Base-by-base conservation (phyloP, 305 asterid genomes). In the Fraxinus greggii region DNA sequence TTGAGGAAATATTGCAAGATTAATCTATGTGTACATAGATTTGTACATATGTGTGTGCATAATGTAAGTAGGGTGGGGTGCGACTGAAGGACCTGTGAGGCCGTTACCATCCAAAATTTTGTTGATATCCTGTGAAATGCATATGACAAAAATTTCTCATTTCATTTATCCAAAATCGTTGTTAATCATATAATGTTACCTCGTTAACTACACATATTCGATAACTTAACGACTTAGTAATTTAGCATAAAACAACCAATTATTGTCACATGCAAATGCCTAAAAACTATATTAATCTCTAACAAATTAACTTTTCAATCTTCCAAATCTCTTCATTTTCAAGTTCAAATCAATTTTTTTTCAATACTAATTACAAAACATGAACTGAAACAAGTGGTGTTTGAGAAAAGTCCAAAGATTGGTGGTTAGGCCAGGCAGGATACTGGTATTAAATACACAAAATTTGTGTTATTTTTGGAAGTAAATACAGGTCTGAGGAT, bases 401-500 rank as follows among this genome's bases (percentile, higher is more conserved):
- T 0, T 0, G 29, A 19, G 32, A 63, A 63, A 63, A 63, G 54
- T 78, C 74, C 65, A 59, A 77, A 29, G 65, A 54, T 54, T 54
- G 26, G 24, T 26, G 2, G 10, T 35, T 15, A 48, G 13, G 36
- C 19, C 72, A 77, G 61, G 33, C 35, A 74, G 56, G 19, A 75
- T 12, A 36, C 5, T 74, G 26, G 13, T n/a, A 17, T 19, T 32
- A 36, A 33, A 5, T 75, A 13, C 19, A 21, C 61, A 75, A 40
- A 19, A 36, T 1, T 26, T 4, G n/a, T 75, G 35, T 38, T 21
- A 33, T 23, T 35, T 75, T 36, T 40, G 35, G 51, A 75, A 48
- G 80, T 48, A 17, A 77, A 51, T 76, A 51, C 38, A 77, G 19
- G 21, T 63, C 67, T 38, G 36, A 81, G 17, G 42, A 82, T 7